Base-by-base conservation (phyloP, 495 filamentous ascomycete genomes). In the Elaphomyces granulatus region DNA sequence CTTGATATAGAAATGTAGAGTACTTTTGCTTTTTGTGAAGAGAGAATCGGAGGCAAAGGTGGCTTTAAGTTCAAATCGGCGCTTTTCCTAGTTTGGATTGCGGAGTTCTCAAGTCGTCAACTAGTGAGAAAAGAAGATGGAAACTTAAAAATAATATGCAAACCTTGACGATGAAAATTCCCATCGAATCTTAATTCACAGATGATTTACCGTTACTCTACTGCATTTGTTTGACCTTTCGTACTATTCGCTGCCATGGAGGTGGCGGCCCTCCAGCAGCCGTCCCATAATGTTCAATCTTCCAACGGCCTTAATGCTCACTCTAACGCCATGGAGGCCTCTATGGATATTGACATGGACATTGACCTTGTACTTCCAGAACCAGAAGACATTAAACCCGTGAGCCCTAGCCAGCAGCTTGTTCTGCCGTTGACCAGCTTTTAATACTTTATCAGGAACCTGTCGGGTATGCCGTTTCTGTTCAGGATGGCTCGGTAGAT, bases 271-370 rank as follows among this genome's bases (percentile, higher is more conserved):
- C 39, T 49, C 35, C 45, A 51, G 42, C 49, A 52, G 16, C 44
- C 41, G 23, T 32, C 34, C 9, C 23, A 37, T n/a, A 28, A 15
- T 4, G 15, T 32, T 18, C 23, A 28, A 28, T 28, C 23, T 28
- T 28, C 23, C 6, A 28, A 6, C 23, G 12, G 6, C 12, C 6
- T 28, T 12, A 12, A 6, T 6, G 6, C 23, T 12, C 6, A 6
- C 12, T 21, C 44, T 15, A 40, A 36, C 47, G 40, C 56, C 26
- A 53, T 53, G 45, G 59, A 63, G 32, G 53, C 62, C 44, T 51
- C 51, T 35, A 83, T 83, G 79, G 82, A 87, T 54, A 77, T 85
- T 38, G 82, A 87, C 36, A 80, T 86, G 55, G 82, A 86, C 46
- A 53, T 84, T 37, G 79, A 81, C 47, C 56, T 80, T 15, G 49